Evolutionary conservation across 1,139 yeast species (phyloP).

Genomic region (Suhomyces choctaworum): DNA sequence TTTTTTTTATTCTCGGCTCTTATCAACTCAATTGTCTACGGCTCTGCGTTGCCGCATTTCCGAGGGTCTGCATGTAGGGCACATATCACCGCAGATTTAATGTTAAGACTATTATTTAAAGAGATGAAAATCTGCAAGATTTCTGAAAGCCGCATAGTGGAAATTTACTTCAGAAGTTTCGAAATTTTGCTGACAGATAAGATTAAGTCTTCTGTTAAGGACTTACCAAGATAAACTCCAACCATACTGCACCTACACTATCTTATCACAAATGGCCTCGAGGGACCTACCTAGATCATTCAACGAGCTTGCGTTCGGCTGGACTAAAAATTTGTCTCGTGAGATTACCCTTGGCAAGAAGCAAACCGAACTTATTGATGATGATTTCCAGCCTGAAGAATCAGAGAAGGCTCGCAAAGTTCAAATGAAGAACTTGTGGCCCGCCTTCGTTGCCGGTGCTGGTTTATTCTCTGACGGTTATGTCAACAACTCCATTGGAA

Average conservation of each 20-base stretch:
- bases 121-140: no score
- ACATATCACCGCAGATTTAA: no score
- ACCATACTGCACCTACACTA: background rate
- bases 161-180: no score
- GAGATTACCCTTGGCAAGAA: constrained; percentile 41
- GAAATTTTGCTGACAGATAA: no score
- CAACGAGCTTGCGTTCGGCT: constrained; percentile 36
- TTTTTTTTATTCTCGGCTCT: no score
- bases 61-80: no score
- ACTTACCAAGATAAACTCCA: background rate
- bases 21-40: no score
- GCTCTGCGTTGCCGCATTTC: no score
- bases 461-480: constrained; percentile 56
- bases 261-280: constrained; percentile 47
- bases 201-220: no score
- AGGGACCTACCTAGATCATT: constrained; percentile 54
- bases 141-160: no score
- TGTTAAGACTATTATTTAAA: no score
- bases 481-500: constrained; percentile 52
- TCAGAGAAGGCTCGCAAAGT: constrained; percentile 24
- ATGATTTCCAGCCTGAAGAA: constrained; percentile 24
- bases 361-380: constrained; percentile 19
- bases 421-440: constrained; percentile 27
- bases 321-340: constrained; percentile 34
- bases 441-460: constrained; percentile 38